Conservation (phyloP, 1,284 basidiomycete species). For the Austroboletus niveus region DNA sequence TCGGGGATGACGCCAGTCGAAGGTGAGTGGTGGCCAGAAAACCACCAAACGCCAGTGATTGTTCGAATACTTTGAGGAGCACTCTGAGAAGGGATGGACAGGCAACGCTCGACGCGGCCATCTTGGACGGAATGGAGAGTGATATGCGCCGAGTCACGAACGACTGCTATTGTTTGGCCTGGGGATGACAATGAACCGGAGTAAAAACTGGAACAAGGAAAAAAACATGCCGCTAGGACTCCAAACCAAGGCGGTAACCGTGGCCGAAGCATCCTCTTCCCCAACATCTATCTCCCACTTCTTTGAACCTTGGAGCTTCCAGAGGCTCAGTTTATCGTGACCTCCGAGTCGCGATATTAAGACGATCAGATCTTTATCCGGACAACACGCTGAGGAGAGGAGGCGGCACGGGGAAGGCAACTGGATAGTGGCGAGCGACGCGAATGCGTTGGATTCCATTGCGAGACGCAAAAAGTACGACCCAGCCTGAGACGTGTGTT, state of each 20-base stretch:
- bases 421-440: slow-evolving; percentile 55
- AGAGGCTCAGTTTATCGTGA: slow-evolving; percentile 67
- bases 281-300: slow-evolving; percentile 76
- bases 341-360: slow-evolving; percentile 63
- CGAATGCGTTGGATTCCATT: slow-evolving; percentile 50
- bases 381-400: slow-evolving; percentile 68
- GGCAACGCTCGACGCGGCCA: slow-evolving; percentile 51
- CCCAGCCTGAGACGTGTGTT: neutral
- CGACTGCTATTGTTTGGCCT: slow-evolving; percentile 75
- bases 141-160: slow-evolving; percentile 64
- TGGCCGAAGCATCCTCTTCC: slow-evolving; percentile 40
- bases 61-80: slow-evolving; percentile 15
- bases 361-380: slow-evolving; percentile 77
- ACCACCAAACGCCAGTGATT: slow-evolving; percentile 69
- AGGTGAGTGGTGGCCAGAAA: slow-evolving; percentile 46
- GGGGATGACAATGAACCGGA: slow-evolving; percentile 12
- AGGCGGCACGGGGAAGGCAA: slow-evolving; percentile 58
- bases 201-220: neutral
- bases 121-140: slow-evolving; percentile 75
- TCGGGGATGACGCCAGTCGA: slow-evolving; percentile 57
- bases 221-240: slow-evolving; percentile 68
- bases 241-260: slow-evolving; percentile 66
- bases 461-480: neutral
- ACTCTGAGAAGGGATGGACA: slow-evolving; percentile 36
- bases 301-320: slow-evolving; percentile 76